These are phyloP conservation scores for Lojkania enalia DNA, from an alignment of 2,329 filamentous ascomycete species.

Conservation along the genomic window DNA sequence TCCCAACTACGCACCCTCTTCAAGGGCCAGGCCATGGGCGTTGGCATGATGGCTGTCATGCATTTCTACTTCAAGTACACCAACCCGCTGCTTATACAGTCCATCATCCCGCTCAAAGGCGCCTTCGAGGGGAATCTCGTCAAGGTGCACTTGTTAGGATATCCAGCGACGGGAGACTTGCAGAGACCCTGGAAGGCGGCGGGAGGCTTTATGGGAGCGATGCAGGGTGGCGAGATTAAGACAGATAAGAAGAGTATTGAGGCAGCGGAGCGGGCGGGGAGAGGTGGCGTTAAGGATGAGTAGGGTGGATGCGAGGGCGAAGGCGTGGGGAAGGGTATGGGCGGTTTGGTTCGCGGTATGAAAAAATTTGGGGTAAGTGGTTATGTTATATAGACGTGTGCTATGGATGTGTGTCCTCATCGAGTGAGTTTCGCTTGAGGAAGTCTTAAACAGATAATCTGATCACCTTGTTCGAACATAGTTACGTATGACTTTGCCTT, in stretches of 20 bases:
- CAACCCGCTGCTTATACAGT: constrained; percentile 98
- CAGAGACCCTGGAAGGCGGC: constrained; percentile 93
- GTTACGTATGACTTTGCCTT: no score
- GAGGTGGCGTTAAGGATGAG: constrained; percentile 58
- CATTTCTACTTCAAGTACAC: constrained; percentile 99
- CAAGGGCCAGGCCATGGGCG: constrained; percentile 91
- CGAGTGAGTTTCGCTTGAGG: no score
- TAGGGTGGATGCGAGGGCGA: no score
- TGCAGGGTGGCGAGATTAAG: constrained; percentile 74
- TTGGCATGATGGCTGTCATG: constrained; percentile 99
- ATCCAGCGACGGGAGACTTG: constrained; percentile 85
- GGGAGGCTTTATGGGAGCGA: constrained; percentile 79
- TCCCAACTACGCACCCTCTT: constrained; percentile 81
- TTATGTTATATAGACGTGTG: no score
- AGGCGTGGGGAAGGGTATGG: no score
- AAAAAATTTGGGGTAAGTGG: no score
- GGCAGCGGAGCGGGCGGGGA: constrained; percentile 54
- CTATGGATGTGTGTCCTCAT: no score
- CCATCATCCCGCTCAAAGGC: constrained; percentile 95
- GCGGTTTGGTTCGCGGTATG: no score
- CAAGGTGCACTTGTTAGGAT: constrained; percentile 91
- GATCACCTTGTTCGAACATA: no score
- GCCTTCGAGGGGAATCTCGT: constrained; percentile 93
- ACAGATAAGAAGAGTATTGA: constrained; percentile 71
- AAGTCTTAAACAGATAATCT: no score